Base-by-base conservation (phyloP, 352 stramenopile genomes). In the Pythium phragmitis region DNA sequence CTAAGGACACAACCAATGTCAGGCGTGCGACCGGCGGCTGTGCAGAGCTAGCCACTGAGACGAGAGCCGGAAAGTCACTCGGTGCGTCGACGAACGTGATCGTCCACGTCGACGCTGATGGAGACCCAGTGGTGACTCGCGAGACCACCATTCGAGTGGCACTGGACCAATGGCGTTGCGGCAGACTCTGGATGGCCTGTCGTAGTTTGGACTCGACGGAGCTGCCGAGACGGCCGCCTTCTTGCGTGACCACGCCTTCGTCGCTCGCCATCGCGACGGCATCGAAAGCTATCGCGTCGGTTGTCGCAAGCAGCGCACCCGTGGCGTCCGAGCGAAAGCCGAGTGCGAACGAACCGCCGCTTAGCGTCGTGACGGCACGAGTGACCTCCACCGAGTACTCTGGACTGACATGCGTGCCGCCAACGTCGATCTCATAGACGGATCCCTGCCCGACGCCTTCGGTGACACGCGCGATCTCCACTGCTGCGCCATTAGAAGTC, bases 191-290 rank as follows among this genome's bases (percentile, higher is more conserved):
- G 19, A 81, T 53, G 3, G 60, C 66, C 2, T 13, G 4, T 3
- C 13, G 17, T 21, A 82, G 62, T 33, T 48, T 61, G 16, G 42
- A 67, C 50, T 85, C 53, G 39, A 85, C 42, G 0, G 76, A 85
- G 41, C 66, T 66, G 2, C 66, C 71, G 6, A 26, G 3, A 7
- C 76, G 65, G 5, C 69, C 69, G 14, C 76, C 76, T 12, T 70
- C 45, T 23, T 68, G 68, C 39, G 63, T 43, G 2, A 68, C 11
- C 2, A 66, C 14, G 0, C 60, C 66, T 65, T 85, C 76, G 45
- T 82, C 74, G 3, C 9, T 13, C 21, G 4, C 45, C 64, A 67
- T 72, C 11, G 74, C 74, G 0, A 85, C 72, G 16, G 76, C 74
- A 43, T 79, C 67, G 19, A 66, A 65, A 19, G 67, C 50, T 26